Base-by-base conservation (phyloP, 768 basidiomycete species). In the Termitomyces sp. region DNA sequence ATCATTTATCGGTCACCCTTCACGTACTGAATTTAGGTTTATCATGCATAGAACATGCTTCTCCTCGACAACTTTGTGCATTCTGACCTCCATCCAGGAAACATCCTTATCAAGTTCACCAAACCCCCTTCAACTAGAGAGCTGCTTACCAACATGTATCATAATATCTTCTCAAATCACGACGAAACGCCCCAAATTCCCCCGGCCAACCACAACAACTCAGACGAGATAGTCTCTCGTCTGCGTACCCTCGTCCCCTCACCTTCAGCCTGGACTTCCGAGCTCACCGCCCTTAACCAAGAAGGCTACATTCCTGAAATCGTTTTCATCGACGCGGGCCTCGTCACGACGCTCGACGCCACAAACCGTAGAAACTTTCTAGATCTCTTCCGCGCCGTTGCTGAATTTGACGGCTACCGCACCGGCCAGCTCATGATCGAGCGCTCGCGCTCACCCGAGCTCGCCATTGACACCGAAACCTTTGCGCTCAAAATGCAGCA, bases 401-500 rank as follows among this genome's bases (percentile, higher is more conserved):
- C 97, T 34, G 87, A 94, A 64, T 99, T 99, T 59, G 97, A 99
- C 68, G 97, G 97, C 0, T 98, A 98, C 72, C 88, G 86, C 59
- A 86, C 92, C 1, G 97, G 97, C 1, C 87, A 92, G 60, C 85
- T 99, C 53, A 98, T 99, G 96, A 83, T 98, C 53, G 91, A 94
- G 71, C 88, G 95, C 27, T 98, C 94, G 64, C 87, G 92, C 20
- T 82, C 89, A 14, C 97, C 97, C 1, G 89, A 96, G 58, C 80
- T 96, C 36, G 94, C 88, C 5, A 76, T 95, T 57, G 94, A 99
- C 63, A 81, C 88, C 2, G 95, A 98, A 75, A 96, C 90, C 4
- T 99, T 98, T 68, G 95, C 96, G 27, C 79, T 99, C 53, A 95
- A 94, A 76, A 97, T 98, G 85, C 97, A 99, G 69, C 92, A 98